Conservation (phyloP, 2,329 filamentous ascomycete genomes). For the Clonostachys sp. region DNA sequence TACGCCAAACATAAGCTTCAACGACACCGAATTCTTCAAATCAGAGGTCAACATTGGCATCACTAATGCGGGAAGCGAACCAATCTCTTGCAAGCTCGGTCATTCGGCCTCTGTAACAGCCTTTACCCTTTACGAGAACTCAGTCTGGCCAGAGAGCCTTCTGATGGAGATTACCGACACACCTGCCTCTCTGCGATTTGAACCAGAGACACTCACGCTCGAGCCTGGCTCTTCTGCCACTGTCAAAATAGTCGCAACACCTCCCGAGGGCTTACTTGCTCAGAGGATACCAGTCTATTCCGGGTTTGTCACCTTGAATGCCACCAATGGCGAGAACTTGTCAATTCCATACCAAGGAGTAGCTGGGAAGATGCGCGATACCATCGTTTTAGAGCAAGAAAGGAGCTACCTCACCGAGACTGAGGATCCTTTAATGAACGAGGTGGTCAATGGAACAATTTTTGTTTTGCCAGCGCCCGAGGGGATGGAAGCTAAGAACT, state of each 20-base stretch:
- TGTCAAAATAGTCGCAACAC: conserved; percentile 36
- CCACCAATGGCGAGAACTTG: conserved; percentile 26
- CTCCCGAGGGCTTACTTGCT: conserved; percentile 13
- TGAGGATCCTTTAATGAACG: conserved; percentile 16
- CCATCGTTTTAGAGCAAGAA: conserved; percentile 17
- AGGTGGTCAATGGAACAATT: conserved; percentile 23
- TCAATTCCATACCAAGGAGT: conserved; percentile 33
- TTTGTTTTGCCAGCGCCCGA: conserved; percentile 28
- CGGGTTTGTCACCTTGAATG: conserved; percentile 33
- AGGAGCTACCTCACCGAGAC: conserved; percentile 25
- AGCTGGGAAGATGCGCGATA: conserved; percentile 20
- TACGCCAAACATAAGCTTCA: conserved; percentile 54
- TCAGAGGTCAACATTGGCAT: conserved; percentile 47
- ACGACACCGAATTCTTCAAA: conserved; percentile 55
- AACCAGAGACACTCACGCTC: conserved; percentile 35
- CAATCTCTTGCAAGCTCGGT: conserved; percentile 45
- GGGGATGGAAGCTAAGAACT: too few relatives aligned
- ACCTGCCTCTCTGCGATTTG: conserved; percentile 37
- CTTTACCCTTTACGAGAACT: conserved; percentile 41
- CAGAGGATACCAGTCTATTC: conserved; percentile 32
- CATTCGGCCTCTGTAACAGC: conserved; percentile 45
- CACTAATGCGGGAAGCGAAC: conserved; percentile 43
- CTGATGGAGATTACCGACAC: conserved; percentile 17
- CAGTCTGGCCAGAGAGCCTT: not conserved
- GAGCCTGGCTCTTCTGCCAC: conserved; percentile 32